Evolutionary conservation across 164 flowering plant genomes (phyloP).

Genomic region (Pachysandra terminalis): DNA sequence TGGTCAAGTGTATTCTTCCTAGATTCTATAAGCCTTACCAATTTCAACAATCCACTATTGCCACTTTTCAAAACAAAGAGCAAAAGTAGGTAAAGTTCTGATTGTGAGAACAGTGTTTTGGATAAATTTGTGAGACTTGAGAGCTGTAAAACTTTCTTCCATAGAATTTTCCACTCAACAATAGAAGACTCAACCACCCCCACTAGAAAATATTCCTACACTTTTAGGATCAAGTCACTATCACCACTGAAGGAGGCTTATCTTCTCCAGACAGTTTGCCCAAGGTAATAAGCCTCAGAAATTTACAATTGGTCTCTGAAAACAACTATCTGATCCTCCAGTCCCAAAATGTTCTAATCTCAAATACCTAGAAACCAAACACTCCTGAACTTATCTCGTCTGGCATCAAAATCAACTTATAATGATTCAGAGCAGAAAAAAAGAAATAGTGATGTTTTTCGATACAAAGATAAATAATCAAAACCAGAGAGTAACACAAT

Average conservation of each 20-base stretch:
- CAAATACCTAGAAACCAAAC: no score
- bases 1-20: neutral
- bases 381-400: no score
- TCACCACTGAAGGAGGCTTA: no score
- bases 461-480: neutral
- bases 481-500: neutral
- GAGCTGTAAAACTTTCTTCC: neutral
- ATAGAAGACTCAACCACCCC: neutral
- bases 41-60: no score
- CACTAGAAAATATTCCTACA: no score
- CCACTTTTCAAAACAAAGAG: neutral
- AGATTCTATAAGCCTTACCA: neutral
- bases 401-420: no score
- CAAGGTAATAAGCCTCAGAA: no score
- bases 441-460: neutral
- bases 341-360: no score
- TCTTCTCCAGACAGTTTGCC: no score
- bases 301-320: no score
- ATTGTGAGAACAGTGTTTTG: neutral
- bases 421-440: neutral
- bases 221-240: no score
- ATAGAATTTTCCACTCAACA: neutral
- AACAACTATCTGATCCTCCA: no score
- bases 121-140: neutral
- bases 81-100: neutral